Base-by-base conservation (phyloP, 1,284 basidiomycete species). In the Agaricales sp. region DNA sequence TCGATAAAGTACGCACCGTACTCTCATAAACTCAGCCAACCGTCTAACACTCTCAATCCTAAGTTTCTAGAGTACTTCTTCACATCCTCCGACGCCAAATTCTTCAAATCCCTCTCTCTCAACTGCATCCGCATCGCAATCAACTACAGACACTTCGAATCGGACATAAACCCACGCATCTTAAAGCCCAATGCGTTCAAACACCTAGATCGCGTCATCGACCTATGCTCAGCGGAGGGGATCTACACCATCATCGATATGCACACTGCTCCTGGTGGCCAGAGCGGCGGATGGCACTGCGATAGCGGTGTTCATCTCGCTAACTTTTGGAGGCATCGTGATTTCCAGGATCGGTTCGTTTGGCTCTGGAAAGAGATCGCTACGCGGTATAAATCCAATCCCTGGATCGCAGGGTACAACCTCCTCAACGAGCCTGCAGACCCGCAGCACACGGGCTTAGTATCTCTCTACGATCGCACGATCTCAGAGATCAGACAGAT, bases 1-100 rank as follows among this genome's bases (percentile, higher is more conserved):
- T 88, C 57, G 82, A 88, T 65, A 82, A 79, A 67, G 81, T 80
- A 53, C 19, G 37, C 12, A 20, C n/a, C 16, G 12, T 12, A 38
- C 6, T 18, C 19, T 13, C 2, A 3, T 39, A 3, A 19, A 13
- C 39, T 18, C n/a, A 19, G 6, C 39, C 20, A 23, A 6, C 20
- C 30, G 20, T 21, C 41, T 4, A 18, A 6, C 20, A 41, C 25
- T 14, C 25, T 46, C 12, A 41, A 46, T 39, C 46, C 22, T 35
- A 51, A 81, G 78, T 80, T 80, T 61, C 64, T 82, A 21, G 73
- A 80, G 54, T 73, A 81, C 61, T 83, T 83, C 66, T 83, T 82
- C 63, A 45, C 44, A 22, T 4, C 24, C 8, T 45, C 44, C 44
- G 82, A 82, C 54, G 80, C 78, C 35, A 65, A 66, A 48, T 80